Evolutionary conservation across 1,284 basidiomycete genomes (phyloP), one percentile per base, ranked within the genome.

Genomic region (Trichosporon sp.): DNA sequence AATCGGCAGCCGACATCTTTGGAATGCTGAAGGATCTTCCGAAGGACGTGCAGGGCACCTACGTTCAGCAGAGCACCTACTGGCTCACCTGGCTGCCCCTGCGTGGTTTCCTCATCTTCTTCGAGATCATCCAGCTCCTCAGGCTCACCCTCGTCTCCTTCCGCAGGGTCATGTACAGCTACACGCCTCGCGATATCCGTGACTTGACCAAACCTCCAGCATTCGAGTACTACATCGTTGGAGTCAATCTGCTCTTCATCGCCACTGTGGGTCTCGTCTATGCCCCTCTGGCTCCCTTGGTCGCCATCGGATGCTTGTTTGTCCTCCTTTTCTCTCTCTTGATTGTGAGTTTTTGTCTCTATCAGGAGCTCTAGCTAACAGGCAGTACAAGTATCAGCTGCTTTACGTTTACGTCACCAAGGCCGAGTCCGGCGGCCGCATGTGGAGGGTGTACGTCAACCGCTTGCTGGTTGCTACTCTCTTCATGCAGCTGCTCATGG

Each of bases 11-110:
- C 3, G 86, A 89, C 6, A 93, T 95, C 68, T 74, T 95, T 23
- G 66, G 87, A 25, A 87, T 89, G 69, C 83, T 95, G 44, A 76
- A 89, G 62, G 66, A 77, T 34, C 77, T 82, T 32, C 81, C 81
- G 8, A 68, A 75, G 47, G 67, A 35, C 34, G 91, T 97, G 77
- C 90, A 91, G 76, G 84, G 85, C 68, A 92, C 92, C 0, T 95
- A 94, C 75, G 90, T 94, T 73, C 88, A 91, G 75, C 91, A 93
- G 76, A 86, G 89, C 65, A 80, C 75, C 53, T 80, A 95, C 82
- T 98, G 95, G 95, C 84, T 98, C 64, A 96, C 94, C 7, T 96
- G 91, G 85, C 92, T 96, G 85, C 94, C 95, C 3, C 86, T 98
- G 38, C 92, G 95, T 77, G 95, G 95, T 32, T 97, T 97, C 87